Percentiles rank a stretch among this genome's conserved stretches.
phyloP scores from a whole-genome alignment of 2,329 filamentous ascomycete species.

The Phialophora expanda region DNA sequence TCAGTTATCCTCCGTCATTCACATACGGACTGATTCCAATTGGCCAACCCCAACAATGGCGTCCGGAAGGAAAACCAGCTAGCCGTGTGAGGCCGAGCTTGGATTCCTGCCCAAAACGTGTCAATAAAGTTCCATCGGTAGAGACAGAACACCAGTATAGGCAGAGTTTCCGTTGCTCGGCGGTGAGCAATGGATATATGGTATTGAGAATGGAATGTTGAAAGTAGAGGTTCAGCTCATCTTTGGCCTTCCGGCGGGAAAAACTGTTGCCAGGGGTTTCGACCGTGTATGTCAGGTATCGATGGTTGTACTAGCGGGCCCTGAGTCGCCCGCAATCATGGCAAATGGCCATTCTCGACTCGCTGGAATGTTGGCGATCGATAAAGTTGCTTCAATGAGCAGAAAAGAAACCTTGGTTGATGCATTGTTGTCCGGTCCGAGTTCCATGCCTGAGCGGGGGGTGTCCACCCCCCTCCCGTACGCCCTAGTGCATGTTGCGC shows the following conservation, averaged over 20 bases:
- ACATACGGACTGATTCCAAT: neutral
- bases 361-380: too few species aligned
- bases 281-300: neutral
- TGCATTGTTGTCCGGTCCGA: neutral
- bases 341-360: too few species aligned
- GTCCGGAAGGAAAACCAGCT: neutral
- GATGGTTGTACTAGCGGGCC: too few species aligned
- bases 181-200: neutral
- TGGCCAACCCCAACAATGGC: neutral
- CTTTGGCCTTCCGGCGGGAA: neutral
- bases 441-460: neutral
- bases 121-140: neutral
- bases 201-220: neutral
- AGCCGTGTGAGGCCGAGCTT: neutral
- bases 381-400: too few species aligned
- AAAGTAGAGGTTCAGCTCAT: neutral
- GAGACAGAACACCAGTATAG: neutral
- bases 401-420: too few species aligned
- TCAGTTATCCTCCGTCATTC: neutral
- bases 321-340: too few species aligned
- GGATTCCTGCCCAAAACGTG: neutral
- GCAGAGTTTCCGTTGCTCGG: neutral
- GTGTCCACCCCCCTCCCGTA: neutral
- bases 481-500: neutral
- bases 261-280: neutral